Percentiles rank a stretch among this genome's conserved stretches.
Conservation (phyloP, 331 rosid species). For the Acacia concinna region DNA sequence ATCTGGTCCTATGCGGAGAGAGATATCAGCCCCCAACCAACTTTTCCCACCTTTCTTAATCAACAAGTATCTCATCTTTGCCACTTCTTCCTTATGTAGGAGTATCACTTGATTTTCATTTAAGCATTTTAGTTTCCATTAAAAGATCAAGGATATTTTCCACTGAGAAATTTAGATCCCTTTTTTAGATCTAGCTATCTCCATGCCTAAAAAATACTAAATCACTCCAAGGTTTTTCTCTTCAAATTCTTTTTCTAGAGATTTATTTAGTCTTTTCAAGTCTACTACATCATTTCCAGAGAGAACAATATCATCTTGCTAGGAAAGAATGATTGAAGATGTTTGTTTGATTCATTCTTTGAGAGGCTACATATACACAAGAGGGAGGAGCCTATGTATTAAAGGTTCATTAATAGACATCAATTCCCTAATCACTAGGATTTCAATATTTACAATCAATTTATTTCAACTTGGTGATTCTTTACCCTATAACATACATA, state of each 20-base stretch:
- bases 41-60: neutral
- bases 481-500: neutral
- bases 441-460: neutral
- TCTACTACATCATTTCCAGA: neutral
- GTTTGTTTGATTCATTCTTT: neutral
- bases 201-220: neutral
- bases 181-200: neutral
- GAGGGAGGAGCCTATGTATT: neutral
- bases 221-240: neutral
- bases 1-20: neutral
- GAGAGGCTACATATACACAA: neutral
- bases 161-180: neutral
- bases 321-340: neutral
- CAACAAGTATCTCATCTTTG: neutral
- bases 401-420: neutral
- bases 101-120: neutral
- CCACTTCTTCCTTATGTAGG: neutral
- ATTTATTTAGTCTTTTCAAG: neutral
- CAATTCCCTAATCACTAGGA: neutral
- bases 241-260: neutral
- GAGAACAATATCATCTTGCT: neutral
- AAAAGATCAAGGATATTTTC: neutral
- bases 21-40: neutral
- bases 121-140: neutral
- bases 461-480: too few relatives aligned